These are phyloP conservation scores for Dothiorella sarmentorum DNA, from an alignment of 2,329 filamentous ascomycete genomes.

Conservation along the genomic window DNA sequence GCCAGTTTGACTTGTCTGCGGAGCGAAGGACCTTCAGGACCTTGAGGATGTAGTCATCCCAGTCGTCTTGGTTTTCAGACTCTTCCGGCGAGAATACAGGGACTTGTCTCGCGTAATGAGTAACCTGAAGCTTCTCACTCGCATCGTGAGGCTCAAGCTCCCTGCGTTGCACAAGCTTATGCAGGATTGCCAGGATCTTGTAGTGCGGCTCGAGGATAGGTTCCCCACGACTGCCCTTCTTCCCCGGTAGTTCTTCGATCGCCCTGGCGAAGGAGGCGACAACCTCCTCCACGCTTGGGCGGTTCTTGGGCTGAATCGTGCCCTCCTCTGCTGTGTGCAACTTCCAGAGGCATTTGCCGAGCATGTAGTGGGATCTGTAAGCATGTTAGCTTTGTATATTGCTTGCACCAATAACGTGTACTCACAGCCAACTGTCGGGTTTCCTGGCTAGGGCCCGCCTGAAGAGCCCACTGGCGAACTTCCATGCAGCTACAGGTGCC, in stretches of 20 bases:
- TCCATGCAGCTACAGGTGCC: conserved; percentile 60
- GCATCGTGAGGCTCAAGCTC: conserved; percentile 46
- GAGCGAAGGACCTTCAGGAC: conserved; percentile 57
- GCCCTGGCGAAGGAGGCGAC: conserved; percentile 57
- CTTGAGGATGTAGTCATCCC: conserved; percentile 61
- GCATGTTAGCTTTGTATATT: conserved; percentile 24
- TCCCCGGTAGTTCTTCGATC: conserved; percentile 59
- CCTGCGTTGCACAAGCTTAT: conserved; percentile 68
- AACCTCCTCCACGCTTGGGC: conserved; percentile 44
- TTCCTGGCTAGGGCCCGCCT: conserved; percentile 56
- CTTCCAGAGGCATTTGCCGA: conserved; percentile 70
- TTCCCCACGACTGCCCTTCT: conserved; percentile 59
- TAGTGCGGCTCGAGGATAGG: conserved; percentile 89
- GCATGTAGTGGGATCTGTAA: conserved; percentile 60
- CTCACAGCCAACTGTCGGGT: conserved; percentile 61
- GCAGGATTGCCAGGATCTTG: conserved; percentile 76
- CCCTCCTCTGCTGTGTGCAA: conserved; percentile 54
- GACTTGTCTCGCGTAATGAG: conserved; percentile 54
- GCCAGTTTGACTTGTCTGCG: conserved; percentile 92
- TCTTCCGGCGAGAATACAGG: conserved; percentile 32
- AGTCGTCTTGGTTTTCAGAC: conserved; percentile 44
- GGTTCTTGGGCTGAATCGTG: conserved; percentile 29
- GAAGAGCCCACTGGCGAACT: conserved; percentile 60
- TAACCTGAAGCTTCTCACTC: conserved; percentile 49
- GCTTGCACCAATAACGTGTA: conserved; percentile 20